These are phyloP conservation scores for Monosporascus ibericus DNA, from an alignment of 2,329 filamentous ascomycete genomes.

Conservation along the genomic window DNA sequence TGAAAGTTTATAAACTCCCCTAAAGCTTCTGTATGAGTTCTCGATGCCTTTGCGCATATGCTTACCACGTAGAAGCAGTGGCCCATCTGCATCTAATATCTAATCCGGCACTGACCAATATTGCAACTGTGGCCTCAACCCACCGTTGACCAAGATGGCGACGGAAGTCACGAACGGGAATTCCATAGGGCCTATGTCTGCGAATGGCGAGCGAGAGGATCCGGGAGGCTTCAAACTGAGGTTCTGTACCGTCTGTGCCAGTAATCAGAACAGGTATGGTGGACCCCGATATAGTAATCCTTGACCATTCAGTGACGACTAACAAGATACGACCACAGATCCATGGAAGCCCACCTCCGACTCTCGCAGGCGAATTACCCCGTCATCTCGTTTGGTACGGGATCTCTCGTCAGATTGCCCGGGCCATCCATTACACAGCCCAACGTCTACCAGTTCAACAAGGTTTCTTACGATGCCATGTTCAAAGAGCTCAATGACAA, in stretches of 20 bases:
- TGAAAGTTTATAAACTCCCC: slow-evolving; percentile 19
- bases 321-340: slow-evolving; percentile 40
- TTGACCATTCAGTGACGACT: too few species aligned
- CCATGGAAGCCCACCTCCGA: slow-evolving; percentile 98
- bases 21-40: slow-evolving; percentile 14
- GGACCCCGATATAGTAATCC: not conserved
- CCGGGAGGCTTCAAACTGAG: slow-evolving; percentile 75
- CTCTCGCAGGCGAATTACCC: slow-evolving; percentile 82
- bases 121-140: slow-evolving; percentile 3
- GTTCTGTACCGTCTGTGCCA: slow-evolving; percentile 98
- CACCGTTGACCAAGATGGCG: slow-evolving; percentile 7
- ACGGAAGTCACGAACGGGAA: slow-evolving; percentile 38
- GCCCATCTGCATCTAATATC: not conserved
- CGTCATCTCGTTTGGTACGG: slow-evolving; percentile 97
- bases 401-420: slow-evolving; percentile 86
- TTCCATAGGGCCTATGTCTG: slow-evolving; percentile 20
- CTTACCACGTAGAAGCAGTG: not conserved
- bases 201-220: slow-evolving; percentile 43
- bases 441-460: slow-evolving; percentile 98
- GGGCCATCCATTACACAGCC: slow-evolving; percentile 88
- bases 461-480: slow-evolving; percentile 90
- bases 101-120: too few species aligned
- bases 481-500: slow-evolving; percentile 85
- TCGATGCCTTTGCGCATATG: not conserved
- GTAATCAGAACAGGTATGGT: slow-evolving; percentile 86